Evolutionary conservation across 225 moss, liverwort and hornwort genomes (phyloP), one percentile per base, ranked within the genome.

Genomic region (Marchantia polymorpha): DNA sequence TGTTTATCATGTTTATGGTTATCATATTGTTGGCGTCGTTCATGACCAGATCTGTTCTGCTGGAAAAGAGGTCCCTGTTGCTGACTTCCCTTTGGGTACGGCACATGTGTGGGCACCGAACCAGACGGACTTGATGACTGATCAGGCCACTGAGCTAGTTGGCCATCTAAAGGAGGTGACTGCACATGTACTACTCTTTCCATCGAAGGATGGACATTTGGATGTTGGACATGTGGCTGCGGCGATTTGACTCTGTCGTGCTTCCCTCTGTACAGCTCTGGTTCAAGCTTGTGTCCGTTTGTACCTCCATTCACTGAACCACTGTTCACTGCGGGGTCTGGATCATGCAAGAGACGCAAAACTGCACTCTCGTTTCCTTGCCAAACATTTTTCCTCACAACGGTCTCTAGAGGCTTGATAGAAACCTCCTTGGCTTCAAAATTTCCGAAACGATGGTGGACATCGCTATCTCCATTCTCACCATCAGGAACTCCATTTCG

Each of bases 281-380:
- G 23, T 14, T 81, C 80, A 23, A 23, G 66, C 50, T 52, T 82
- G 47, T 75, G 61, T 47, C 69, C 82, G 68, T 72, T 71, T 27
- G 82, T 73, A 55, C 77, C 72, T 46, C 63, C 84, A 81, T 53
- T 70, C 80, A 78, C 11, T 14, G 84, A 47, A 81, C 84, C 84
- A 59, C 86, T 90, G 49, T 77, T 80, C 39, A 88, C 88, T 46
- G 86, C 87, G 52, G 88, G 88, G 77, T 84, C 90, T 49, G 87
- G 88, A 79, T 94, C 93, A 76, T 88, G 85, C 75, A 93, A 75
- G 30, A 91, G 92, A 6, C 90, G 84, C 77, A 90, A 79, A 58
- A 88, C 88, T 27, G 83, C 84, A 31, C 83, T 85, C 69, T 94
- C 92, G 66, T 81, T 88, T 63, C 92, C 88, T 83, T 92, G 91